Evolutionary conservation across 768 basidiomycete species (phyloP).

Genomic region (Boletus vermiculosoides): DNA sequence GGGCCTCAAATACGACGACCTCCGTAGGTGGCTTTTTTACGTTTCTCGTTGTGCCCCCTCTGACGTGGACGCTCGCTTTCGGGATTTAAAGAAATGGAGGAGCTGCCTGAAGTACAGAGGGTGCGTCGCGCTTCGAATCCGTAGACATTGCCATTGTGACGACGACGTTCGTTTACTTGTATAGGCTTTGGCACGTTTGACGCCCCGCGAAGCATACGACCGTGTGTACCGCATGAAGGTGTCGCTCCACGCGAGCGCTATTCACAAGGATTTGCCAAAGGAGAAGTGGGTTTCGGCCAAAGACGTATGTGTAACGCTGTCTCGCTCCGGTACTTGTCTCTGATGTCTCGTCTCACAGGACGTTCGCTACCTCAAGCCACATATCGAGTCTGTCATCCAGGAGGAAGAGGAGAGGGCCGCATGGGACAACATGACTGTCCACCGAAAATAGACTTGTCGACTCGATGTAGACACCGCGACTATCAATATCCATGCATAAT

Average conservation of each 20-base stretch:
- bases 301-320: constrained; percentile 55
- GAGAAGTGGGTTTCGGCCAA: constrained; percentile 73
- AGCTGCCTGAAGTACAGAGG: constrained; percentile 73
- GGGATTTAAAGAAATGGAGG: constrained; percentile 72
- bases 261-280: constrained; percentile 79
- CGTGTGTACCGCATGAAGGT: constrained; percentile 86
- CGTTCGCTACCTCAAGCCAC: constrained; percentile 80
- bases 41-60: not conserved
- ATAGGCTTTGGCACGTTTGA: constrained; percentile 83
- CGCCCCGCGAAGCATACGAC: constrained; percentile 80
- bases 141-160: not conserved
- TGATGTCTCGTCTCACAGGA: constrained; percentile 53
- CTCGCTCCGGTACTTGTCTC: constrained; percentile 1
- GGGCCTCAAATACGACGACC: constrained; percentile 93
- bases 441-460: constrained; percentile 54
- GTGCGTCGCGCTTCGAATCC: constrained; percentile 40
- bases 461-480: constrained; percentile 25
- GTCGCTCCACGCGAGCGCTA: constrained; percentile 69
- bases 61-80: not conserved
- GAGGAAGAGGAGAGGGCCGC: constrained; percentile 75
- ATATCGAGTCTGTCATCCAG: constrained; percentile 65
- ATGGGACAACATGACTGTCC: constrained; percentile 80
- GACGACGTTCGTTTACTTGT: not conserved
- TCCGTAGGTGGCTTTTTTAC: constrained; percentile 54
- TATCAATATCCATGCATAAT: constrained; percentile 21